Evolutionary conservation across 257 asterid genomes (phyloP).

Genomic region (Capsicum pubescens): DNA sequence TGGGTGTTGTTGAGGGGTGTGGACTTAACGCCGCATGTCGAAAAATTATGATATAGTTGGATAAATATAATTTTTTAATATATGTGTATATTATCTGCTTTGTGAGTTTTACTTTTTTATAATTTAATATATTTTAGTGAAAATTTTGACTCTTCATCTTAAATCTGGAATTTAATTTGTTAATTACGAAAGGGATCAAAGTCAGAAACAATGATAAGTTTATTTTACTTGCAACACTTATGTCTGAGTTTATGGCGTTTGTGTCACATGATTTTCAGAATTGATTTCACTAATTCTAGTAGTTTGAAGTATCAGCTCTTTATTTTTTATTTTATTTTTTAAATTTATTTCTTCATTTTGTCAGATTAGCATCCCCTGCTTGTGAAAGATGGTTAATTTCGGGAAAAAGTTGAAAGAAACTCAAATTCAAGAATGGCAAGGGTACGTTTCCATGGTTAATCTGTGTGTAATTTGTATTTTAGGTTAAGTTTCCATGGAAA

Average conservation of each 20-base stretch:
- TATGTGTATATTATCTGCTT: too few species aligned
- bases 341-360: neutral
- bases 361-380: neutral
- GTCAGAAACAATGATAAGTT: neutral
- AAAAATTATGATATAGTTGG: too few species aligned
- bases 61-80: too few species aligned
- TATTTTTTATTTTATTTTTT: neutral
- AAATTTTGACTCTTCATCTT: too few species aligned
- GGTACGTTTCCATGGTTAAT: conserved; percentile 44
- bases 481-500: neutral
- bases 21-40: too few species aligned
- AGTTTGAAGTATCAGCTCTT: conserved; percentile 12
- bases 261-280: neutral
- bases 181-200: neutral
- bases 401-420: conserved; percentile 91
- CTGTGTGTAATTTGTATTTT: neutral
- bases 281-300: neutral
- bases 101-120: too few species aligned
- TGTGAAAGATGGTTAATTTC: conserved; percentile 76
- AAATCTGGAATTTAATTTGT: neutral
- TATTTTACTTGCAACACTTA: neutral
- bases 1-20: too few species aligned
- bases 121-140: too few species aligned
- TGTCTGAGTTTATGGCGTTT: neutral
- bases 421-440: conserved; percentile 89